phyloP scores from a whole-genome alignment of 805 yeast genomes.

The Blastobotrys americana region DNA sequence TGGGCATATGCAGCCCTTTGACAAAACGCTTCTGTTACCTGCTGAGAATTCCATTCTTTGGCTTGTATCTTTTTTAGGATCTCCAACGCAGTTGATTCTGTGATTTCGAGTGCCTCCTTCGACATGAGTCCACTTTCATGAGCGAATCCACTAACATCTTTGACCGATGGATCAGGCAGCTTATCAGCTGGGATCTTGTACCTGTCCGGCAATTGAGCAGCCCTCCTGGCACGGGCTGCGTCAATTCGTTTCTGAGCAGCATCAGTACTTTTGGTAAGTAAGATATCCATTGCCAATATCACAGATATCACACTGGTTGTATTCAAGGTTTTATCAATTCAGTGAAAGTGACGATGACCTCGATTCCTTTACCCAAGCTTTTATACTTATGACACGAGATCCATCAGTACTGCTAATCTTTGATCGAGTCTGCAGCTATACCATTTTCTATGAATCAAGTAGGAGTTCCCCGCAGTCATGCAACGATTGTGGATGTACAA shows the following conservation, averaged over 20 bases:
- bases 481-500: no score
- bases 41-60: constrained; percentile 36
- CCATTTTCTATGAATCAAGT: no score
- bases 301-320: no score
- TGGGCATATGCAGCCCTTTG: constrained; percentile 54
- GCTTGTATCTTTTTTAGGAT: constrained; percentile 16
- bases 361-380: no score
- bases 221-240: constrained; percentile 16
- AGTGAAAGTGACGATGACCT: no score
- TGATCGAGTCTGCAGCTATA: no score
- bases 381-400: no score
- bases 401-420: no score
- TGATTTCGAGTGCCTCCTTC: constrained; percentile 22
- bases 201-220: constrained; percentile 16
- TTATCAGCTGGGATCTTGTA: constrained; percentile 18
- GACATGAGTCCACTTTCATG: constrained; percentile 17
- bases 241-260: constrained; percentile 4
- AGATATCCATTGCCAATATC: background rate
- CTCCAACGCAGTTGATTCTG: constrained; percentile 20
- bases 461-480: no score
- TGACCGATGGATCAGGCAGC: constrained; percentile 18
- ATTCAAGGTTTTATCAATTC: no score
- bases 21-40: constrained; percentile 48
- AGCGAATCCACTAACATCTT: constrained; percentile 20
- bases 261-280: background rate